Percentiles rank a stretch among this genome's conserved stretches.
These are phyloP conservation scores for Bacidia rubella DNA, from an alignment of 495 filamentous ascomycete genomes.

Conservation along the genomic window DNA sequence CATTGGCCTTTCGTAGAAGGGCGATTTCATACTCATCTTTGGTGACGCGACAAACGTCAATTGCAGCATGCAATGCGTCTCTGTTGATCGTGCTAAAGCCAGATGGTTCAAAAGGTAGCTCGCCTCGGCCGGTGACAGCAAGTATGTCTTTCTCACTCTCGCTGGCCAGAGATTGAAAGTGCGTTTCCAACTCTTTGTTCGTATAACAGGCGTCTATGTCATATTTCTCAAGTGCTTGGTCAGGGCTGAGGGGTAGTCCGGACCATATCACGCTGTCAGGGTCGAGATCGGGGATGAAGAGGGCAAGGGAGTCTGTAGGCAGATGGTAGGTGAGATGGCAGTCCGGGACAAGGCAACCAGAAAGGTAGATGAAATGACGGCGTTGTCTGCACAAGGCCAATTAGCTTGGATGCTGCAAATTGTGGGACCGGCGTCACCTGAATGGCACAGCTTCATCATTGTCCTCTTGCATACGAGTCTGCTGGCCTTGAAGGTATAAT, in stretches of 20 bases:
- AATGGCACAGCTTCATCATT: constrained; percentile 68
- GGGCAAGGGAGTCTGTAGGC: constrained; percentile 52
- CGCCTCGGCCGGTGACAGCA: constrained; percentile 16
- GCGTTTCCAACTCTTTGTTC: constrained; percentile 55
- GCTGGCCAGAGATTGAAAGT: constrained; percentile 34
- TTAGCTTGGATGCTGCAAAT: neutral
- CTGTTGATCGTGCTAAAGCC: constrained; percentile 11
- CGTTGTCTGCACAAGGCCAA: constrained; percentile 47
- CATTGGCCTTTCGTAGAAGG: constrained; percentile 65
- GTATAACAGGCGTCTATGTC: constrained; percentile 69
- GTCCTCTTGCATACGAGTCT: constrained; percentile 66
- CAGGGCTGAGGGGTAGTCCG: constrained; percentile 62
- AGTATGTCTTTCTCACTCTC: constrained; percentile 17
- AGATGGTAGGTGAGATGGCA: constrained; percentile 74
- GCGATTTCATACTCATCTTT: constrained; percentile 72
- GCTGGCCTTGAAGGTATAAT: constrained; percentile 80
- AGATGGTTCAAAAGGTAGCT: neutral
- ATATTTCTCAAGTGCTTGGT: constrained; percentile 62
- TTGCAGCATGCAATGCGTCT: constrained; percentile 34
- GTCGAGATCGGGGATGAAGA: constrained; percentile 85
- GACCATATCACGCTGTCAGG: constrained; percentile 92
- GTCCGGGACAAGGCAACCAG: constrained; percentile 73
- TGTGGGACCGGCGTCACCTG: constrained; percentile 22
- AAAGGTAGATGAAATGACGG: constrained; percentile 88
- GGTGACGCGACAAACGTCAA: constrained; percentile 57